phyloP scores from a whole-genome alignment of 1,284 basidiomycete genomes.

The Tremellales sp. region DNA sequence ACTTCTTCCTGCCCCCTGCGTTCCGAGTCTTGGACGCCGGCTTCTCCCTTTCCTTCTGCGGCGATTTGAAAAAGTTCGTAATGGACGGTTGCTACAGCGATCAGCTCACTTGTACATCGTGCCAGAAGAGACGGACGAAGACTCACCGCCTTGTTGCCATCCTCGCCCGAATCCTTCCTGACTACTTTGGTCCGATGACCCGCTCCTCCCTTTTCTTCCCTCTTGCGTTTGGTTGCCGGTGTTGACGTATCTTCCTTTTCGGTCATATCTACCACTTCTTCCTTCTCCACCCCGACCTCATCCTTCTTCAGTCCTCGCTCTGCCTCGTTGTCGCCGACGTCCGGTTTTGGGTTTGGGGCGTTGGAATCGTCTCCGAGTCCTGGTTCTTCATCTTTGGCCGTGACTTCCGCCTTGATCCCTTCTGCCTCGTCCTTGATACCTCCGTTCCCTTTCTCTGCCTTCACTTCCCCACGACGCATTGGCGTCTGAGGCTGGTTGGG shows the following conservation, averaged over 20 bases:
- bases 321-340: neutral
- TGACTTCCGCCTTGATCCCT: constrained; percentile 2
- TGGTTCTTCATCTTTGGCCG: constrained; percentile 1
- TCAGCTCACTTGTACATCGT: neutral
- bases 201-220: neutral
- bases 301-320: neutral
- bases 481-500: neutral
- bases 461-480: neutral
- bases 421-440: constrained; percentile 4
- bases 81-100: constrained; percentile 33
- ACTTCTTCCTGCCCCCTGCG: neutral
- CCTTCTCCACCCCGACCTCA: neutral
- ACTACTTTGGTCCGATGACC: constrained; percentile 35
- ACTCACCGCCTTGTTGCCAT: neutral
- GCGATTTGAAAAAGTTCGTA: constrained; percentile 37
- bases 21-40: too few relatives aligned
- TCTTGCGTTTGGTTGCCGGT: neutral
- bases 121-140: neutral
- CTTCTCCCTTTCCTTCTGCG: too few relatives aligned
- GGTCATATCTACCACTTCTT: neutral
- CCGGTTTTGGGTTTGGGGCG: constrained; percentile 16
- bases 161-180: neutral
- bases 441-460: neutral
- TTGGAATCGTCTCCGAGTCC: constrained; percentile 38
- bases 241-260: neutral